Conservation (phyloP, 208 protist species). For the Eutreptiella sp. region DNA sequence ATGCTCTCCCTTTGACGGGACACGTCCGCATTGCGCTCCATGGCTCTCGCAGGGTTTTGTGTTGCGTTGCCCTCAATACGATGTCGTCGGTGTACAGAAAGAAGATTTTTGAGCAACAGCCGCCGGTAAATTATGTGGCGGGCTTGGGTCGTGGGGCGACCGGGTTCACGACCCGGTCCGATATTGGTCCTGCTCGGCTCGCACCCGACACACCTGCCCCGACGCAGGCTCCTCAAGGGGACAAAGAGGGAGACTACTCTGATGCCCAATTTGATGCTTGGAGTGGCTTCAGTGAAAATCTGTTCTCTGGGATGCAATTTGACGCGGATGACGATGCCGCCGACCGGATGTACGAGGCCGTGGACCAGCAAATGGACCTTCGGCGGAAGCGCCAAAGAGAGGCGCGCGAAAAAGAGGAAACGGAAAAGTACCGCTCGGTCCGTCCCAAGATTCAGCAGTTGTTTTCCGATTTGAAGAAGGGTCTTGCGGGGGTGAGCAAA, state of each 20-base stretch:
- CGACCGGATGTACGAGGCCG: constrained; percentile 49
- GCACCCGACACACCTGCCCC: neutral
- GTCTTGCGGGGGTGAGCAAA: constrained; percentile 33
- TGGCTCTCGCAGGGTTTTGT: no score
- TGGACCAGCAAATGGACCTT: constrained; percentile 54
- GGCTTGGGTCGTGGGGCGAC: constrained; percentile 69
- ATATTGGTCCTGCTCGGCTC: constrained; percentile 47
- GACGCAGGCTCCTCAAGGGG: constrained; percentile 14
- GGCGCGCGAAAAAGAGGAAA: constrained; percentile 36
- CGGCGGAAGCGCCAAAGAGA: constrained; percentile 55
- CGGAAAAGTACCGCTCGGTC: constrained; percentile 37
- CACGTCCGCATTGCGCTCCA: no score
- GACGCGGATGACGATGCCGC: constrained; percentile 78
- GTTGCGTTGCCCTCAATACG: neutral
- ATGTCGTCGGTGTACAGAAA: neutral
- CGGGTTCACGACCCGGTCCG: constrained; percentile 78
- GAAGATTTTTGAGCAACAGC: constrained; percentile 6
- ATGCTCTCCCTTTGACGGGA: no score
- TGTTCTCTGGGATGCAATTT: constrained; percentile 45
- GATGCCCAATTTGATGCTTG: constrained; percentile 63
- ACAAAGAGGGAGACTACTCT: constrained; percentile 33
- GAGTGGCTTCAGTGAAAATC: constrained; percentile 36
- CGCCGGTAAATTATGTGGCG: constrained; percentile 62
- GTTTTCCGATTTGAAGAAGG: constrained; percentile 66
- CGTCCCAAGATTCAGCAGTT: constrained; percentile 67